These are phyloP conservation scores for Acephala macrosclerotiorum DNA, from an alignment of 2,329 filamentous ascomycete species.

Conservation along the genomic window DNA sequence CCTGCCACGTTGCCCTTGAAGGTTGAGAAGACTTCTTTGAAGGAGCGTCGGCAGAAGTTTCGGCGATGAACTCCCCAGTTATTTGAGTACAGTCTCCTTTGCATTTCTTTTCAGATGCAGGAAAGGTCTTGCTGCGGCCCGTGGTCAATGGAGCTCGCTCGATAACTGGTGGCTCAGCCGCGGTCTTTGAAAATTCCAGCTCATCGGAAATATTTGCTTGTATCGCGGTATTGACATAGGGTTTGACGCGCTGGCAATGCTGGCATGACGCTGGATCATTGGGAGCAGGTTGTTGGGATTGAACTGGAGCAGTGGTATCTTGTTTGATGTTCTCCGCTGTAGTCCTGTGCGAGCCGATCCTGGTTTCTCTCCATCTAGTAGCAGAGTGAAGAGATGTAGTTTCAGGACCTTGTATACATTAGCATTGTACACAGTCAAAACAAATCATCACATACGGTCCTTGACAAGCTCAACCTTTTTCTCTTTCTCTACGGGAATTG, in stretches of 20 bases:
- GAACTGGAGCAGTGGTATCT: background rate
- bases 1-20: conserved; percentile 18
- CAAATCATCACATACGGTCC: conserved; percentile 5
- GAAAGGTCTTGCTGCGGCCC: conserved; percentile 25
- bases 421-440: background rate
- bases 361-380: background rate
- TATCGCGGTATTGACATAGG: conserved; percentile 14
- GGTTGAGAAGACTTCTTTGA: conserved; percentile 13
- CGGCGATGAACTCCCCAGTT: background rate
- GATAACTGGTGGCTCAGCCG: background rate
- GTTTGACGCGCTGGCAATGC: background rate
- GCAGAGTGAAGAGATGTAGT: background rate
- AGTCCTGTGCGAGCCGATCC: background rate
- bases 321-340: background rate
- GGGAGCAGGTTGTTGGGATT: background rate
- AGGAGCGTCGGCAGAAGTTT: background rate
- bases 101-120: conserved; percentile 14
- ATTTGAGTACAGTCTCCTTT: conserved; percentile 13
- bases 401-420: background rate
- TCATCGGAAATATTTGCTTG: conserved; percentile 15
- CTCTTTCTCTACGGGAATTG: background rate
- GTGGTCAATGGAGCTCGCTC: conserved; percentile 14
- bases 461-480: background rate
- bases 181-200: background rate
- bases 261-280: background rate